Evolutionary conservation across 352 stramenopile species (phyloP), one percentile per base, ranked within the genome.

Genomic region (Hyaloperonospora arabidopsidis): DNA sequence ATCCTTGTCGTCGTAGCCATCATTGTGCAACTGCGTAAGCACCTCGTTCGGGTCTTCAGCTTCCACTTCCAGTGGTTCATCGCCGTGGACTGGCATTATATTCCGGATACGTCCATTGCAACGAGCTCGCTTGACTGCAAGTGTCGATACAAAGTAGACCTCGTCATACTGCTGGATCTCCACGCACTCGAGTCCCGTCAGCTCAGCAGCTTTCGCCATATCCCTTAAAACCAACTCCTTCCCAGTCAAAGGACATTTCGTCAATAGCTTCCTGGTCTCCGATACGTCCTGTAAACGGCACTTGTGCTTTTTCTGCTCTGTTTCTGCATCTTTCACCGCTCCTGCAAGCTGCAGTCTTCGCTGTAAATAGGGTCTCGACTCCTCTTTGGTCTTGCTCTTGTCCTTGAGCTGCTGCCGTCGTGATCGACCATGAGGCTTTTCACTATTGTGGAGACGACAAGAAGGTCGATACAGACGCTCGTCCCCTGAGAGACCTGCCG

Each of bases 1-100:
- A 39, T 97, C 88, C 45, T 98, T 92, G 61, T 98, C 95, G 62
- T 98, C 95, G 36, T 88, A 98, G 34, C 91, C 93, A 63, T 97
- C 76, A 61, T 97, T 97, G 66, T 84, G 84, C 17, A 89, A 72
- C 50, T 72, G 53, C 7, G 17, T 28, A 1, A 55, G 52, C 13
- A 53, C 10, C 1, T 67, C 60, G 7, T 53, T 32, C 5, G 28
- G 5, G 10, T 68, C 59, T 5, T 65, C 51, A 2, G 49, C 11
- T 15, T 13, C 10, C 5, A 32, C 15, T 14, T 15, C 10, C 5
- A 29, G 11, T 6, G 11, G 18, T 11, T 76, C 63, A 17, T 70
- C 57, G 18, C 51, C 58, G 15, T 64, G 39, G 11, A 52, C 29
- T 5, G 60, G 56, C 36, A 67, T 52, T 23, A 63, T 43, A 45